Evolutionary conservation across 495 filamentous ascomycete species (phyloP).

Genomic region (Usnea hakonensis): DNA sequence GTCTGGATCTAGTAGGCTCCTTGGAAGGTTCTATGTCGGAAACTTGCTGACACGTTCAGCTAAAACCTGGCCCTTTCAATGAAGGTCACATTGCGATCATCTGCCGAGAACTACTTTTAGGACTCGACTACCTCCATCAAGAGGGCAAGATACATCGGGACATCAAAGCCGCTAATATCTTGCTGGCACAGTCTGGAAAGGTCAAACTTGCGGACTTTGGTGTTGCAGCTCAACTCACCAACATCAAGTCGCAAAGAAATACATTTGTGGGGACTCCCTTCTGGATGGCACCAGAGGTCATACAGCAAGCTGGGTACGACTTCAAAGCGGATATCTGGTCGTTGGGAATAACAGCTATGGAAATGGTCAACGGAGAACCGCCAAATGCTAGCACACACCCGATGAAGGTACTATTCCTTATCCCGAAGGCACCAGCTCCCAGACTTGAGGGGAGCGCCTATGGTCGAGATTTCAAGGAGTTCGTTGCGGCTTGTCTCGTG

Average conservation of each 20-base stretch:
- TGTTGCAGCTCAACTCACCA: conserved; percentile 90
- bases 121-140: conserved; percentile 85
- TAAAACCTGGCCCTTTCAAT: conserved; percentile 86
- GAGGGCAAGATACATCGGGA: conserved; percentile 97
- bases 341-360: conserved; percentile 90
- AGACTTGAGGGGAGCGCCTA: conserved; percentile 75
- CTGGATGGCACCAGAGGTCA: conserved; percentile 99
- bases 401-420: conserved; percentile 98
- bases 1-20: conserved; percentile 69
- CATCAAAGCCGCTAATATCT: conserved; percentile 91
- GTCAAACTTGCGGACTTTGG: conserved; percentile 98
- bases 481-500: conserved; percentile 78
- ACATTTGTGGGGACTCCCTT: conserved; percentile 99
- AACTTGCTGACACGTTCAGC: conserved; percentile 42
- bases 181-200: conserved; percentile 78
- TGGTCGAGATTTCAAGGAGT: conserved; percentile 88
- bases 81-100: conserved; percentile 93
- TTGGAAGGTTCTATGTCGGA: not conserved
- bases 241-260: conserved; percentile 95
- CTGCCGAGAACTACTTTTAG: conserved; percentile 80
- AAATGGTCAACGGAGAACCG: conserved; percentile 87
- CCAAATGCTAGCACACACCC: conserved; percentile 86
- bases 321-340: conserved; percentile 99
- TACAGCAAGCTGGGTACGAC: conserved; percentile 93
- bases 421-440: conserved; percentile 85